phyloP scores from a whole-genome alignment of 2,329 filamentous ascomycete species.

The Chaetomium olivaceum region DNA sequence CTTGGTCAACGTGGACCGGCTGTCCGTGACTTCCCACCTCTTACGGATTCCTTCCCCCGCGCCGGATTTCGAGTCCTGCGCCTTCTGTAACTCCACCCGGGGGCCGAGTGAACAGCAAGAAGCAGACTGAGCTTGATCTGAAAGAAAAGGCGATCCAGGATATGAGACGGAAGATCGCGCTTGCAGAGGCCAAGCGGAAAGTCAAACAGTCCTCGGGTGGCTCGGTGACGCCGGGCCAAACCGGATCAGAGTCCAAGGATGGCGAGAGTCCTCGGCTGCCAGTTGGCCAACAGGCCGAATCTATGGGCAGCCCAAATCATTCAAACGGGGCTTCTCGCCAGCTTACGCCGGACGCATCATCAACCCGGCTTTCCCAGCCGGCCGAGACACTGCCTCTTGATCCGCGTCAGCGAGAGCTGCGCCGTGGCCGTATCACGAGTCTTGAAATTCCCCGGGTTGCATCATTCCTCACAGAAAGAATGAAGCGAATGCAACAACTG shows the following conservation, averaged over 20 bases:
- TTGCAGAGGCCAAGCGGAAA: constrained; percentile 58
- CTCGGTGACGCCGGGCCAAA: constrained; percentile 35
- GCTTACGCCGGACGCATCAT: constrained; percentile 30
- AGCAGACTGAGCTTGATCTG: constrained; percentile 45
- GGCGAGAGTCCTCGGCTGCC: constrained; percentile 24
- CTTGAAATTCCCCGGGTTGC: constrained; percentile 44
- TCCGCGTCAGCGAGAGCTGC: constrained; percentile 26
- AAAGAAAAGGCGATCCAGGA: constrained; percentile 62
- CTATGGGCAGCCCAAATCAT: constrained; percentile 28
- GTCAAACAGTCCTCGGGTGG: constrained; percentile 39
- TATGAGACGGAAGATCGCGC: constrained; percentile 60
- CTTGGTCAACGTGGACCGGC: constrained; percentile 41
- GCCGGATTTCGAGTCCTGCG: constrained; percentile 44
- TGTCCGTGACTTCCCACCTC: constrained; percentile 49
- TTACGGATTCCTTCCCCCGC: constrained; percentile 42
- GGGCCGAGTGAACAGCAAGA: constrained; percentile 39
- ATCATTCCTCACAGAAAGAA: constrained; percentile 46
- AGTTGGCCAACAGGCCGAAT: constrained; percentile 25
- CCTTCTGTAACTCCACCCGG: constrained; percentile 44
- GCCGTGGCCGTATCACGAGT: constrained; percentile 42
- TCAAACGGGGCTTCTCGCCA: constrained; percentile 33
- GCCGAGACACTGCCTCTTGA: constrained; percentile 21
- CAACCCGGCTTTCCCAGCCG: constrained; percentile 34
- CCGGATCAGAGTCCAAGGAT: constrained; percentile 30
- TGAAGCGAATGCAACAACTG: constrained; percentile 49